Base-by-base conservation (phyloP, 345 rosid species). In the Reutealis trisperma region DNA sequence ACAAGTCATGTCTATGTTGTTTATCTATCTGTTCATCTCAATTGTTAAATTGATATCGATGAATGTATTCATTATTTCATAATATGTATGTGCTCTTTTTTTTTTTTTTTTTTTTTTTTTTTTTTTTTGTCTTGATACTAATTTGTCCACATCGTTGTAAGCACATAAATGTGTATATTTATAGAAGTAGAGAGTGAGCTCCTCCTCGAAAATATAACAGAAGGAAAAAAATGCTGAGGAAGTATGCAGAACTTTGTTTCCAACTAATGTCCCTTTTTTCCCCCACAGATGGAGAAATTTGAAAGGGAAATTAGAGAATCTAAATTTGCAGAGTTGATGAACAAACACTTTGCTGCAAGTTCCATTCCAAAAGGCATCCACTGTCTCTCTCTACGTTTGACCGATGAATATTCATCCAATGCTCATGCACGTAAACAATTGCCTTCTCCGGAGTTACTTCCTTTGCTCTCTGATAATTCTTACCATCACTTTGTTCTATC, bases 311-410 rank as follows among this genome's bases (percentile, higher is more conserved):
- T 90, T 60, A 88, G 98, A 84, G 99, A 94, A 85, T 89, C 98
- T 27, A 96, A 89, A 83, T 92, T 96, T 77, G 78, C 96, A 47
- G 98, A 96, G 85, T 91, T 94, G 71, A 94, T 94, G 98, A 94
- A 94, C 88, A 96, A 96, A 86, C 99, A 96, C 82, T 92, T 96
- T 81, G 98, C 99, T 76, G 99, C 99, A 74, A 91, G 94, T 87
- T 96, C 99, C 82, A 86, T 96, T 79, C 98, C 99, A 15, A 96
- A 92, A 89, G 94, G 98, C 84, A 88, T 96, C 86, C 93, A 94
- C 74, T 96, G 99, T 81, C 98, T 96, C 76, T 88, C 99, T 83
- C 85, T 94, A 45, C 96, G 94, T 72, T 87, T 96, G 82, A 94
- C 99, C 14, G 98, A 94, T 87, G 99, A 96, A 83, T 96, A 96